Base-by-base conservation (phyloP, 176 grass and related monocot genomes). In the Canna indica region DNA sequence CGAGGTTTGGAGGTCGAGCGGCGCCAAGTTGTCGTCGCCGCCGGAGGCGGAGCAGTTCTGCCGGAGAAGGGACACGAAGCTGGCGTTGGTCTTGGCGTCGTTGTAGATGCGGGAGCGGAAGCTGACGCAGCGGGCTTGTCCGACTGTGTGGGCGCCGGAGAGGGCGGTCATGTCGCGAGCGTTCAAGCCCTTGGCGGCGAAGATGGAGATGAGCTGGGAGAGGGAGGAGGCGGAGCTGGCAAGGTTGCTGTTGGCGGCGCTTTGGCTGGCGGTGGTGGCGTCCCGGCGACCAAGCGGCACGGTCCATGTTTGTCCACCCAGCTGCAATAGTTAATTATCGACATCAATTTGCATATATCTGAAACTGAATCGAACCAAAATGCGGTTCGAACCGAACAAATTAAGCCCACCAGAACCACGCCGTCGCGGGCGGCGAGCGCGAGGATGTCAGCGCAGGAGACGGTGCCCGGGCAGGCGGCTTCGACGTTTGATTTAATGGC, bases 401-500 rank as follows among this genome's bases (percentile, higher is more conserved):
- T 10, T 0, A 13, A 33, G 14, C 16, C 30, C 2, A 38, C 63
- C 63, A 66, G 59, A 14, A 15, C 67, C 33, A 89, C 86, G 12
- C 78, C 81, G 60, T 89, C 86, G 52, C 81, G 83, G 0, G 81
- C 80, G 6, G 90, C 82, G 20, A 71, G 46, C 2, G 69, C 69
- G 29, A 71, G 30, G 29, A 71, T 71, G 47, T 71, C 69, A 33
- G 46, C 69, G 69, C 69, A 53, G 3, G 69, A 71, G 24, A 71
- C 69, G 30, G n/a, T 35, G 30, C 72, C 82, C 27, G 58, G 54
- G 79, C 91, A 95, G 54, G 84, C 58, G 10, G 60, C 87, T 73
- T 95, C 91, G 4, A 90, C 82, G 41, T 68, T 71, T 6, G 68
- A 2, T 78, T 90, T 90, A 61, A 95, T 90, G 67, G 54, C 56